Conservation (phyloP, 352 stramenopile species). For the Globisporangium acanthophoron region DNA sequence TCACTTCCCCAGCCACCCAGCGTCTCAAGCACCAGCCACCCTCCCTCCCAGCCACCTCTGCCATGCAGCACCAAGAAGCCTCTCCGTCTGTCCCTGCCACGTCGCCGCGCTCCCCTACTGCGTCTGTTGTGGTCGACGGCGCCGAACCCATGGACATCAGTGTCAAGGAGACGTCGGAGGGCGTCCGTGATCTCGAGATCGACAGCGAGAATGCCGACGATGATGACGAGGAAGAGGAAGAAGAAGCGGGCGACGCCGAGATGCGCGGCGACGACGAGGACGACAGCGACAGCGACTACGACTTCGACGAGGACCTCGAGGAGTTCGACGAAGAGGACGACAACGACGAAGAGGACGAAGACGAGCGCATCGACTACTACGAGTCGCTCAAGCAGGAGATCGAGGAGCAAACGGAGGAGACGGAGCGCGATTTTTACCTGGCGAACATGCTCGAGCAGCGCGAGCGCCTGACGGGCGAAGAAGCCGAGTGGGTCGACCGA, state of each 20-base stretch:
- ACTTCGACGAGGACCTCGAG: conserved; percentile 10
- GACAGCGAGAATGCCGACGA: background rate
- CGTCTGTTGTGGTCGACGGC: background rate
- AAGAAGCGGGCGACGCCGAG: background rate
- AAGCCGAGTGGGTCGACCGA: conserved; percentile 23
- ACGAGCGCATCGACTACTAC: conserved; percentile 9
- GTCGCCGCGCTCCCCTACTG: background rate
- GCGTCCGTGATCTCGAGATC: background rate
- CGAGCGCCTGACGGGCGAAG: conserved; percentile 14
- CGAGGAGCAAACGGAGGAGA: background rate
- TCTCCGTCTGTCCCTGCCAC: background rate
- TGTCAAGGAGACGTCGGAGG: background rate
- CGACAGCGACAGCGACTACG: conserved; percentile 11
- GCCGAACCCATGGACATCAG: background rate
- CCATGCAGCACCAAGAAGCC: background rate
- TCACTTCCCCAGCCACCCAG: background rate
- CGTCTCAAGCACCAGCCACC: background rate
- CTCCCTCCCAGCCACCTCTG: background rate
- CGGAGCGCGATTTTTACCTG: conserved; percentile 21
- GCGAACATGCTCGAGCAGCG: conserved; percentile 21
- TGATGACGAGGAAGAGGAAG: background rate
- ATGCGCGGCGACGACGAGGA: conserved; percentile 4
- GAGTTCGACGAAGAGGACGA: conserved; percentile 11
- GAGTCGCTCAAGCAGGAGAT: conserved; percentile 10
- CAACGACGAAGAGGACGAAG: conserved; percentile 10